Evolutionary conservation across 352 stramenopile genomes (phyloP).

Genomic region (Elongisporangium prolatum): DNA sequence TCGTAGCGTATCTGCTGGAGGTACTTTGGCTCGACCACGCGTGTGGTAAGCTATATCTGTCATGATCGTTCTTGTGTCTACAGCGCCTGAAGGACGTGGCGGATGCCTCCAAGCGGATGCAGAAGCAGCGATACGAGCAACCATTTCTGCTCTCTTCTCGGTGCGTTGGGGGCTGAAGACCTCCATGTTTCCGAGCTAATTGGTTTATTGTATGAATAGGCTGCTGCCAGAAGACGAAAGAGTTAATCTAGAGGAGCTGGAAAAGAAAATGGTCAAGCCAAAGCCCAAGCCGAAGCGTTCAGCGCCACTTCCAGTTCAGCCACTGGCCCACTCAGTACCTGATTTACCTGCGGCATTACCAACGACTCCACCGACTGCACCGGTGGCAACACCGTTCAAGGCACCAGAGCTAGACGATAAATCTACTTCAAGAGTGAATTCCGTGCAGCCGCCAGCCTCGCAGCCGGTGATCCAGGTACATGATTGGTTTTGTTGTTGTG

Average conservation of each 20-base stretch:
- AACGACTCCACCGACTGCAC: not conserved
- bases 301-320: conserved; percentile 4
- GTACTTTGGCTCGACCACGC: conserved; percentile 11
- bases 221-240: conserved; percentile 63
- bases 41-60: not conserved
- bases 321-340: not conserved
- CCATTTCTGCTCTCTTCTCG: conserved; percentile 63
- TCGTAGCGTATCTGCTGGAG: conserved; percentile 71
- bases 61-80: not conserved
- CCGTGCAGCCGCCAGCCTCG: not conserved
- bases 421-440: not conserved
- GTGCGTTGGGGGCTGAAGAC: conserved; percentile 17
- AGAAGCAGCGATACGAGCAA: conserved; percentile 63
- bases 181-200: not conserved
- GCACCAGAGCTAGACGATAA: not conserved
- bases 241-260: conserved; percentile 37
- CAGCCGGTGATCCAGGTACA: conserved; percentile 8
- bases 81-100: conserved; percentile 66
- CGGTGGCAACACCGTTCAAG: not conserved
- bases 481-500: not conserved
- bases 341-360: not conserved
- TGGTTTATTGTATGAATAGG: conserved; percentile 15
- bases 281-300: conserved; percentile 19
- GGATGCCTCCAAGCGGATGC: conserved; percentile 59
- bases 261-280: conserved; percentile 33